Evolutionary conservation across 768 basidiomycete species (phyloP).

Genomic region (Mycena sanguinolenta): DNA sequence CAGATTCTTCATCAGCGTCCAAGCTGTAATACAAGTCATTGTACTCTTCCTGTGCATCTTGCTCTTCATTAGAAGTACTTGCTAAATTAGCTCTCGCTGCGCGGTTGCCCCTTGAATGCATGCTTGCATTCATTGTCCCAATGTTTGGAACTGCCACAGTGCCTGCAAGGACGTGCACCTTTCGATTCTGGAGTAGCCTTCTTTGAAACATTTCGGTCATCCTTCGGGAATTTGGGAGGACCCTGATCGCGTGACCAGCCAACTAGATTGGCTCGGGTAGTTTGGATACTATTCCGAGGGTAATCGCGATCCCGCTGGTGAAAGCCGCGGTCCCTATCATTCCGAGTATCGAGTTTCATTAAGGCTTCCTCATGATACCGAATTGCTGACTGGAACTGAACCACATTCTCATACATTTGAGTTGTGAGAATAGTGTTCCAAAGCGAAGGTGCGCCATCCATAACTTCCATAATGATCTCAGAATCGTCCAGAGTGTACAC

Average conservation of each 20-base stretch:
- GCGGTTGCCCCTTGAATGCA: slow-evolving; percentile 32
- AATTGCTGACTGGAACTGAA: neutral
- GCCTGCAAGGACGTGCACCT: slow-evolving; percentile 47
- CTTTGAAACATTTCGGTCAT: slow-evolving; percentile 14
- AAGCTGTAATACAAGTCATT: slow-evolving; percentile 41
- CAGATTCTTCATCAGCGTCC: neutral
- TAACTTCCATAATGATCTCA: no score
- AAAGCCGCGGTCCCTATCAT: neutral
- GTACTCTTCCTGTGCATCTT: slow-evolving; percentile 43
- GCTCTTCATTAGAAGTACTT: slow-evolving; percentile 25
- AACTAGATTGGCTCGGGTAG: slow-evolving; percentile 4
- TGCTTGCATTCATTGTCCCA: slow-evolving; percentile 52
- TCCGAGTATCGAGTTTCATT: neutral
- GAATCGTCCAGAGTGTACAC: no score
- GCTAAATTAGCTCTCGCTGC: neutral
- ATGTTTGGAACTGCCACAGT: slow-evolving; percentile 50
- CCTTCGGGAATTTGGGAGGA: slow-evolving; percentile 12
- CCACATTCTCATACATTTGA: no score
- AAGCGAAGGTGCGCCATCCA: neutral
- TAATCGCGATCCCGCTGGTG: neutral
- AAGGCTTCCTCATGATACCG: slow-evolving; percentile 4
- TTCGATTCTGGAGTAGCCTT: slow-evolving; percentile 21
- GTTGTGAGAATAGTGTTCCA: neutral
- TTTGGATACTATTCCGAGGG: neutral
- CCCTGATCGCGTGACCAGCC: slow-evolving; percentile 1